Conservation (phyloP, 495 filamentous ascomycete genomes). For the Aspergillus kassunensis region DNA sequence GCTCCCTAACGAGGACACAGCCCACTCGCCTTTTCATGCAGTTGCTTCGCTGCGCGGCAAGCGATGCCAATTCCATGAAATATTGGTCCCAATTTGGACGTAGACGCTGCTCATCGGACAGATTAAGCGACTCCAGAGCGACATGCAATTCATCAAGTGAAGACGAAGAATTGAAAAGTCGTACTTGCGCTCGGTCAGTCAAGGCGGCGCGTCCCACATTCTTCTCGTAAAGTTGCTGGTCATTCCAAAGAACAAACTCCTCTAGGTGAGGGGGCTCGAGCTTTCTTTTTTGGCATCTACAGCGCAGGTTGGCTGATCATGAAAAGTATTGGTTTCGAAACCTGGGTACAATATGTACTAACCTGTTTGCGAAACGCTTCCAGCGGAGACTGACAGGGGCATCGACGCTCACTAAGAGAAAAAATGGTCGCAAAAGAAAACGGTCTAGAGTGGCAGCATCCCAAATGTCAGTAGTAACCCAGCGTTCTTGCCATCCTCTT, state of each 20-base stretch:
- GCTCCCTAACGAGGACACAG: conserved; percentile 86
- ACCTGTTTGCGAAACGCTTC: conserved; percentile 64
- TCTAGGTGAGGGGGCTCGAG: conserved; percentile 59
- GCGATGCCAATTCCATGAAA: conserved; percentile 91
- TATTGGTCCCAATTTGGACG: conserved; percentile 96
- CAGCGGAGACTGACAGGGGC: conserved; percentile 81
- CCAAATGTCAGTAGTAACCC: conserved; percentile 79
- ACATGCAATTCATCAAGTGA: conserved; percentile 64
- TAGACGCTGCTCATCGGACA: conserved; percentile 73
- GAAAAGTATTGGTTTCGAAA: neutral
- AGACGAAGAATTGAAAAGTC: conserved; percentile 78
- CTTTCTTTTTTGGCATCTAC: conserved; percentile 41
- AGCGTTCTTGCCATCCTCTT: conserved; percentile 72
- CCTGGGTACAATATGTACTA: neutral
- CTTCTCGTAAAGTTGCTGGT: conserved; percentile 70
- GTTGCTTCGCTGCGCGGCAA: conserved; percentile 87
- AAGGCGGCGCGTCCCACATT: conserved; percentile 63
- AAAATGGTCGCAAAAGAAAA: conserved; percentile 78
- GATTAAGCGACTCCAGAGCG: conserved; percentile 63
- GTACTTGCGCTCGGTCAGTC: conserved; percentile 73
- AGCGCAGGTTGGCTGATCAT: conserved; percentile 4
- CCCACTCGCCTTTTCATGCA: conserved; percentile 98
- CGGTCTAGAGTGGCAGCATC: conserved; percentile 63
- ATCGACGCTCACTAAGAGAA: conserved; percentile 87
- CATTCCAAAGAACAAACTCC: conserved; percentile 71